Percentiles rank a stretch among this genome's conserved stretches.
phyloP scores from a whole-genome alignment of 768 basidiomycete species.

The Pleurotus citrinopileatus region DNA sequence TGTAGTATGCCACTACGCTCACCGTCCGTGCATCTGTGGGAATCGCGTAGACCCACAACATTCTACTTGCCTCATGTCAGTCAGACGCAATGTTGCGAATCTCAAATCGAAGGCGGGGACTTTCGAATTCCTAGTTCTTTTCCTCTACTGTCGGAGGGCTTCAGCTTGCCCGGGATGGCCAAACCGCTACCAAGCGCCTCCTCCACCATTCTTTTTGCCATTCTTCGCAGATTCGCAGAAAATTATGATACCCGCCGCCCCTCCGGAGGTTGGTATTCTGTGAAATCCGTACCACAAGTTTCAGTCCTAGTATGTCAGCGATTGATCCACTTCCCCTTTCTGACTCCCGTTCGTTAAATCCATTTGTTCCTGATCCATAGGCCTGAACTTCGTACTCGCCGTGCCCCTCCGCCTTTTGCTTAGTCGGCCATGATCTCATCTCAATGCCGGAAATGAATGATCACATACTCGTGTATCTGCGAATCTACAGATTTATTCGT shows the following conservation, averaged over 20 bases:
- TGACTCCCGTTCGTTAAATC: constrained; percentile 1
- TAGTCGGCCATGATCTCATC: constrained; percentile 2
- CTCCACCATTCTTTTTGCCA: no score
- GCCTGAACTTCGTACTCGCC: not conserved
- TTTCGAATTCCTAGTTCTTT: not conserved
- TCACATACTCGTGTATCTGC: constrained; percentile 6
- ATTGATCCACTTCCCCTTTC: constrained; percentile 1
- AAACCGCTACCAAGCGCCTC: not conserved
- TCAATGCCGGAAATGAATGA: constrained; percentile 5
- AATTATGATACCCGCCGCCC: constrained; percentile 2
- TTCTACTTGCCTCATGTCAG: not conserved
- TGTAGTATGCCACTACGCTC: not conserved
- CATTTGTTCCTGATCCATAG: constrained; percentile 7
- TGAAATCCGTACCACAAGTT: not conserved
- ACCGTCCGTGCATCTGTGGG: not conserved
- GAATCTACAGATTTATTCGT: constrained; percentile 7
- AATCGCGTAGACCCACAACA: not conserved
- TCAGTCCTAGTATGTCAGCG: constrained; percentile 3
- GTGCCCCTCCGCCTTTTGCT: not conserved
- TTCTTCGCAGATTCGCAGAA: no score
- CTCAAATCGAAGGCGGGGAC: not conserved
- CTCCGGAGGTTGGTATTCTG: not conserved
- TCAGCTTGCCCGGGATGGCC: not conserved
- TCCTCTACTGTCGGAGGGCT: not conserved
- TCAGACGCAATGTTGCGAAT: not conserved